These are phyloP conservation scores for Xerocomus nothofagi DNA, from an alignment of 1,284 basidiomycete species.

Conservation along the genomic window DNA sequence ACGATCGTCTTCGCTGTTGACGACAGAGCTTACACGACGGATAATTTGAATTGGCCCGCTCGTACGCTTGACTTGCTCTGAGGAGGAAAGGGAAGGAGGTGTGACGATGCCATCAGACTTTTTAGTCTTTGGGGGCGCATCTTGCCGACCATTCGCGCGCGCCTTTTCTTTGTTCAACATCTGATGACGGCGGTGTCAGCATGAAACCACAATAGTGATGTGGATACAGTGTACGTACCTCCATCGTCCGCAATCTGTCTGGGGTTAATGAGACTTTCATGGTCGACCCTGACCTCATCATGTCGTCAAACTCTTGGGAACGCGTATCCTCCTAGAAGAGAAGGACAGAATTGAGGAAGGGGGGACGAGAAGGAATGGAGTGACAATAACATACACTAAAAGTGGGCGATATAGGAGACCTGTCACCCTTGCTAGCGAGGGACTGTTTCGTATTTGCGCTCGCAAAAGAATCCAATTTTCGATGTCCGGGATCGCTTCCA, in stretches of 20 bases:
- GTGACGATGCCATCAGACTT: slow-evolving; percentile 22
- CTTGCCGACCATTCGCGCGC: slow-evolving; percentile 41
- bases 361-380: slow-evolving; percentile 1
- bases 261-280: slow-evolving; percentile 96
- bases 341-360: slow-evolving; percentile 2
- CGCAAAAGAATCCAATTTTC: slow-evolving; percentile 52
- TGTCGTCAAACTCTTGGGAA: slow-evolving; percentile 83
- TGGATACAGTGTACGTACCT: slow-evolving; percentile 55
- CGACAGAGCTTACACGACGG: slow-evolving; percentile 61
- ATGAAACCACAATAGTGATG: slow-evolving; percentile 15
- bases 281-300: slow-evolving; percentile 84
- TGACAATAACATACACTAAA: slow-evolving; percentile 32
- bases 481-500: slow-evolving; percentile 44
- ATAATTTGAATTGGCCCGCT: slow-evolving; percentile 41
- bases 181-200: slow-evolving; percentile 39
- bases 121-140: slow-evolving; percentile 22
- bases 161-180: slow-evolving; percentile 68
- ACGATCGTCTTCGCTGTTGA: slow-evolving; percentile 52
- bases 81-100: slow-evolving; percentile 12
- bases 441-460: slow-evolving; percentile 48
- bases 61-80: slow-evolving; percentile 28
- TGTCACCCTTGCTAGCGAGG: slow-evolving; percentile 35
- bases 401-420: slow-evolving; percentile 36
- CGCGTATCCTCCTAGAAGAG: slow-evolving; percentile 49
- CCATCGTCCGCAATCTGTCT: slow-evolving; percentile 86